These are phyloP conservation scores for Suhomyces kunorum DNA, from an alignment of 1,139 yeast species.

Conservation along the genomic window DNA sequence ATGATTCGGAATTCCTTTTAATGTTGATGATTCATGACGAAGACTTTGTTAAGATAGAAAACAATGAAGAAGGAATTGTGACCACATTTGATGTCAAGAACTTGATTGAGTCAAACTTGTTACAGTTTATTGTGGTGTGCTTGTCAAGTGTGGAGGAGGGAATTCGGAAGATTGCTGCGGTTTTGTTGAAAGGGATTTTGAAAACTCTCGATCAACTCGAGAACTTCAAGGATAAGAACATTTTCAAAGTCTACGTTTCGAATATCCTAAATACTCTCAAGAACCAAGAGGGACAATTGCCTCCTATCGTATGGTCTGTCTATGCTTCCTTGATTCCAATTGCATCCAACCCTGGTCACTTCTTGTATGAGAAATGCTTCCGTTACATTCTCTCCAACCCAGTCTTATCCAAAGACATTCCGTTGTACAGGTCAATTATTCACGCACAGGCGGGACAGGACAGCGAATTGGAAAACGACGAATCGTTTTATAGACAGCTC, in stretches of 20 bases:
- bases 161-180: constrained; percentile 28
- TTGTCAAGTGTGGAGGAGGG: constrained; percentile 27
- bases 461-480: constrained; percentile 46
- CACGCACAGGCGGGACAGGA: constrained; percentile 31
- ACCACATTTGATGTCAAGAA: constrained; percentile 51
- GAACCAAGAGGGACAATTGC: constrained; percentile 9
- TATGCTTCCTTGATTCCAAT: constrained; percentile 59
- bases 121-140: constrained; percentile 58
- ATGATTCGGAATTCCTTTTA: constrained; percentile 64
- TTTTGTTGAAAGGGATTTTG: constrained; percentile 47
- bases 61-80: constrained; percentile 11
- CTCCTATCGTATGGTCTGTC: constrained; percentile 35
- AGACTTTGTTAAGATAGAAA: constrained; percentile 50
- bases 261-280: constrained; percentile 57
- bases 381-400: constrained; percentile 64
- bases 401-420: constrained; percentile 60
- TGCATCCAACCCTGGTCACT: constrained; percentile 67
- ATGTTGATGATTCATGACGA: constrained; percentile 60
- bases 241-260: constrained; percentile 59
- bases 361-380: constrained; percentile 66
- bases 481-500: constrained; percentile 55
- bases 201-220: constrained; percentile 32
- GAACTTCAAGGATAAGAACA: constrained; percentile 58
- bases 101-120: constrained; percentile 57
- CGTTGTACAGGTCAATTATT: constrained; percentile 55